Base-by-base conservation (phyloP, 495 filamentous ascomycete species). In the Xylaria palmicola region DNA sequence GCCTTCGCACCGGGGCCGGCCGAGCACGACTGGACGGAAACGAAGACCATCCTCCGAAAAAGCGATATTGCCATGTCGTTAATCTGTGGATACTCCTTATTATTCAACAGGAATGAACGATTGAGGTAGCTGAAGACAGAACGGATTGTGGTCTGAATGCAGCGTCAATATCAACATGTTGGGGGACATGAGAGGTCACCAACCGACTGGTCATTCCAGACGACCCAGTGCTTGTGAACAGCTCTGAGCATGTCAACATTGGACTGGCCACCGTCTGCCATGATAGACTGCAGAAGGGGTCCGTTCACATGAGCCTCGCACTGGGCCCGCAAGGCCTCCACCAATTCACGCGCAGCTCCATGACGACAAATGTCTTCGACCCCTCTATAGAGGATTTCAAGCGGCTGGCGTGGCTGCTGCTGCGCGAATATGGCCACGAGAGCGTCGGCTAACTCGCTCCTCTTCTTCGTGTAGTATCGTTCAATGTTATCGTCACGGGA, bases 81-180 rank as follows among this genome's bases (percentile, higher is more conserved):
- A 13, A 90, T 74, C 49, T 75, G 72, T 59, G 76, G 78, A 34
- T 63, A 54, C 7, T 69, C 68, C 63, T 80, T 86, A 37, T 83
- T 83, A 32, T 86, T 85, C 1, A 97, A 77, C 20, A 98, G 83
- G 70, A 90, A 97, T 4, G 91, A 90, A 59, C 94, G 86, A 68
- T 98, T 93, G 56, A 98, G 80, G 63, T 92, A 97, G 68, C 89
- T 93, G 77, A 96, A 98, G 30, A 97, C 88, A 60, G 86, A 91
- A 56, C 91, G 83, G 52, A 98, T 80, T 19, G 83, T 87, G 39
- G 84, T 81, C 90, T 61, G 15, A 17, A 24, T 1, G 30, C 20
- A 15, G 20, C 48, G 50, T 61, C 32, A 61, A 55, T 30, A 54
- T 43, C 32, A 15, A 15, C 12, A 3, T n/a, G 12, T 36, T 10